These are phyloP conservation scores for Escallonia herrerae DNA, from an alignment of 129 eudicot species.

Conservation along the genomic window DNA sequence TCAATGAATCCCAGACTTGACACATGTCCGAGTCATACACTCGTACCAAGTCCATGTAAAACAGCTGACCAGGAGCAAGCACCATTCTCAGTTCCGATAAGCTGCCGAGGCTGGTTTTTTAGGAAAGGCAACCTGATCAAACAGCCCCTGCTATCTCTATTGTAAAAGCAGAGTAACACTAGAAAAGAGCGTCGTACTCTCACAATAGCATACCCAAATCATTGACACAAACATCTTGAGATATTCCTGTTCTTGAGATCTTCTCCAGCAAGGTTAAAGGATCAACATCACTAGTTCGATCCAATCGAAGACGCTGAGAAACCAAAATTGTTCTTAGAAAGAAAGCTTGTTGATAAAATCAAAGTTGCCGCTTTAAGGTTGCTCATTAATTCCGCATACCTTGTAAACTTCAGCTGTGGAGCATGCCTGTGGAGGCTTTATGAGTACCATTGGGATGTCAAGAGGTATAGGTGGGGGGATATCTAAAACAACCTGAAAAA, in stretches of 20 bases:
- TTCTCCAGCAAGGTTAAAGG: slow-evolving; percentile 81
- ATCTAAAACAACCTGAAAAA: slow-evolving; percentile 66
- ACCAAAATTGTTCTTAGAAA: slow-evolving; percentile 5
- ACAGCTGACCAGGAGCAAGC: no score
- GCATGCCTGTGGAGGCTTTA: slow-evolving; percentile 95
- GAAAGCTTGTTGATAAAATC: background rate
- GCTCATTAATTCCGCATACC: slow-evolving; percentile 29
- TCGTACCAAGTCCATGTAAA: no score
- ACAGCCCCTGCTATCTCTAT: background rate
- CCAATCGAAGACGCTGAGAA: slow-evolving; percentile 65
- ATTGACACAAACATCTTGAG: slow-evolving; percentile 95
- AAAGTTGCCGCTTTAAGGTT: background rate
- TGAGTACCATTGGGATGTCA: slow-evolving; percentile 85
- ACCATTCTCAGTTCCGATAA: no score
- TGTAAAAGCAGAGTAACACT: background rate
- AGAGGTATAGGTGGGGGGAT: slow-evolving; percentile 56
- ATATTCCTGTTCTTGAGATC: slow-evolving; percentile 69
- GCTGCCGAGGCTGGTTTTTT: no score
- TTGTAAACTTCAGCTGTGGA: slow-evolving; percentile 96
- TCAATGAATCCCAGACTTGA: no score
- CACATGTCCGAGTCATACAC: no score
- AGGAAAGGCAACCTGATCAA: background rate
- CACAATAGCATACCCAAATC: slow-evolving; percentile 70
- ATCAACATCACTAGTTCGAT: slow-evolving; percentile 57
- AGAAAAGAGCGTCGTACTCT: background rate